Evolutionary conservation across 306 rosid species (phyloP), one percentile per base, ranked within the genome.

Genomic region (Pyrus pyrifolia): DNA sequence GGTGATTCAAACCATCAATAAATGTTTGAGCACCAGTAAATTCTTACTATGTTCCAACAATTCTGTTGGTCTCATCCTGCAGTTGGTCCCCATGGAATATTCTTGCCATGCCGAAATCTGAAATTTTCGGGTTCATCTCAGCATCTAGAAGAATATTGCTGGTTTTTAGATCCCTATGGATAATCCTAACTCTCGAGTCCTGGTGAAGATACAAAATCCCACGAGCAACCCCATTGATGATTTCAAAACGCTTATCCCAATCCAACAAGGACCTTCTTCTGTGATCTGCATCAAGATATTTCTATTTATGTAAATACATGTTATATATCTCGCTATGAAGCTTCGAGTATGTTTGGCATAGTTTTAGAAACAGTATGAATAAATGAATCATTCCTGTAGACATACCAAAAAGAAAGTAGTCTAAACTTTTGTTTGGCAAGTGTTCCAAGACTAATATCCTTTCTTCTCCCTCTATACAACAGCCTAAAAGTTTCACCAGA

Each of bases 21-120:
- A 35, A 14, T 58, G 46, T 31, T 23, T 52, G 17, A 53, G 2
- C 14, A 31, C 35, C 5, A 10, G 68, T 31, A 64, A n/a, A 30
- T 27, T 53, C 94, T 88, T 88, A 90, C 92, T 83, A 90, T 67
- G 92, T 90, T 49, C 95, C 89, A 38, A 84, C 92, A n/a, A 90
- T 67, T 15, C 80, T 68, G 5, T 67, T 84, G 31, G 91, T 90
- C 15, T 75, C 72, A 42, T 83, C 86, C 53, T 82, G 87, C 69
- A 69, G 72, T 72, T 85, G 84, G 30, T 91, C 81, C 6, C 81
- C 81, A 4, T 86, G 78, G 62, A 88, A 77, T 73, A 85, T 85
- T 80, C 88, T 88, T 57, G 93, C 96, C 91, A 82, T 82, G 31
- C 96, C 96, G 73, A 89, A 91, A 76, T 91, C 93, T 45, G 93